A percentile compares a stretch with the other conserved stretches of the same genome.
These are phyloP conservation scores for Emergomyces orientalis DNA, from an alignment of 2,329 filamentous ascomycete species.

Conservation along the genomic window DNA sequence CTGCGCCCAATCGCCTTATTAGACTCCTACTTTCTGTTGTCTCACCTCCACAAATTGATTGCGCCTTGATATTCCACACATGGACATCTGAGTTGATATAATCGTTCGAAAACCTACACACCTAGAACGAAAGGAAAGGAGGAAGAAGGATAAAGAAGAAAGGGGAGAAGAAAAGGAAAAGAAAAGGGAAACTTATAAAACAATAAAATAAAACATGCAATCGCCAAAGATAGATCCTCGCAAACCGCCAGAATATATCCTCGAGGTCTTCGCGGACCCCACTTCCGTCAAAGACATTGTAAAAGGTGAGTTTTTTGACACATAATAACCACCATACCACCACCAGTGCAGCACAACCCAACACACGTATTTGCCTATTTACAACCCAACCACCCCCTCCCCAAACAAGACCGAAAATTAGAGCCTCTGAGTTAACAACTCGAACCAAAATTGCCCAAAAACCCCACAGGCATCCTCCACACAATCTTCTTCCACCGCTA, in stretches of 20 bases:
- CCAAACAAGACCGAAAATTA: too few relatives aligned
- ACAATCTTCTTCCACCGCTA: slow-evolving; percentile 99
- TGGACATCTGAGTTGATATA: neutral
- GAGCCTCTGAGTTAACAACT: neutral
- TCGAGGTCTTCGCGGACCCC: slow-evolving; percentile 89
- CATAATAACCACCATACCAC: too few relatives aligned
- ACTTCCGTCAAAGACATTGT: slow-evolving; percentile 84
- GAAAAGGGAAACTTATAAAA: neutral
- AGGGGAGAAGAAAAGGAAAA: neutral
- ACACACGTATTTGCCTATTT: neutral
- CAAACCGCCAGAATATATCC: slow-evolving; percentile 73
- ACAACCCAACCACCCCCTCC: too few relatives aligned
- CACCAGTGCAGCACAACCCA: neutral
- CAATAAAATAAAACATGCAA: neutral
- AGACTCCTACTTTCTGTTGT: neutral
- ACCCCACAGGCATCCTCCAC: slow-evolving; percentile 66
- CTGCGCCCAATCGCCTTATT: too few relatives aligned
- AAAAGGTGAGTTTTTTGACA: slow-evolving; percentile 63
- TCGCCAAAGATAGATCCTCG: slow-evolving; percentile 50
- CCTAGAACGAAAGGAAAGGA: neutral
- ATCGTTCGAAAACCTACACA: neutral
- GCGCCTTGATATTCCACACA: neutral
- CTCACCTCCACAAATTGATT: neutral
- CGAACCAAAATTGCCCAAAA: neutral
- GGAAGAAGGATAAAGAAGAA: neutral